Base-by-base conservation (phyloP, 768 basidiomycete species). In the Termitomyces sp. region DNA sequence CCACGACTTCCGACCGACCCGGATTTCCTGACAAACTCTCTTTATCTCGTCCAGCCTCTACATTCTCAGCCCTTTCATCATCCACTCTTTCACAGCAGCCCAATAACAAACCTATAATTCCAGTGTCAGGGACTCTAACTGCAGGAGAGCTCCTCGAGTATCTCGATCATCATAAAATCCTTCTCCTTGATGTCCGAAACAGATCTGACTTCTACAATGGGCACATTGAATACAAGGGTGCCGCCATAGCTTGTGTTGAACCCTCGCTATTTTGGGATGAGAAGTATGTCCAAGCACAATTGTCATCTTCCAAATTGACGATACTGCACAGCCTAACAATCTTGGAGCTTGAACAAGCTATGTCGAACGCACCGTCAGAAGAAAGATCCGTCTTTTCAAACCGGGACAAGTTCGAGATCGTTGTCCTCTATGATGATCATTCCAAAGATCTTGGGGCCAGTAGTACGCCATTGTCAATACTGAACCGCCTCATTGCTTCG, bases 341-440 rank as follows among this genome's bases (percentile, higher is more conserved):
- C 1, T 68, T 77, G 44, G 74, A 73, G 26, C 79, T 98, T 10
- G 93, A 96, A 68, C 78, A 87, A 56, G 78, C 90, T 0, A 79
- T 97, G 54, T 71, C 81, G 4, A 73, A 90, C 34, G 83, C 82
- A 0, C 91, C 95, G 1, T 74, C 77, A 37, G 66, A 78, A 38
- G 95, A 98, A 69, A 75, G 75, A 44, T 76, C 77, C 2, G 75
- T 89, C n/a, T 98, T 98, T 68, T 68, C 73, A 41, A 88, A 92
- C 57, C 88, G 96, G 40, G 83, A 93, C 64, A 87, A 88, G 62
- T 96, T 90, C 66, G 94, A 97, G 61, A 69, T 95, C 21, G 84
- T 99, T 24, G 90, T 87, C 15, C 73, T 98, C 3, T 94, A 94
- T 68, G 95, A 98, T 68, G 64, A 78, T 48, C 68, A 75, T 30